Base-by-base conservation (phyloP, 345 rosid species). In the Eucalyptus paniculata region DNA sequence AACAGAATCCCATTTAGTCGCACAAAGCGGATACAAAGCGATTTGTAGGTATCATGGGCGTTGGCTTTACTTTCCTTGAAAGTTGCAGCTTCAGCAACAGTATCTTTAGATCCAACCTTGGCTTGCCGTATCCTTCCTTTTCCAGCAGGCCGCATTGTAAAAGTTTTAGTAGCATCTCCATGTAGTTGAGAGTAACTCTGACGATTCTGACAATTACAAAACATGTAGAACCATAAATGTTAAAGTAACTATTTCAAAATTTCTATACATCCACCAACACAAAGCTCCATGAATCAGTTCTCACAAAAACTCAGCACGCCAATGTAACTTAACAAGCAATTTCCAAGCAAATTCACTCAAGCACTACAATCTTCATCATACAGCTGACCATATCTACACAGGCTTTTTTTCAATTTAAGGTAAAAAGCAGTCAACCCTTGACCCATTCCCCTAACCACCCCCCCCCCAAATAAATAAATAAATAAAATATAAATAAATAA, bases 1-100 rank as follows among this genome's bases (percentile, higher is more conserved):
- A 98, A 98, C 44, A 98, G 96, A 93, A 98, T 95, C 88, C 99
- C 99, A 90, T 96, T 97, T 82, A 97, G 92, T 67, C 98, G 98
- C 86, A 97, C 97, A 95, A 98, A 96, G 42, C 96, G 93, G 87
- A 92, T 94, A 92, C 98, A 95, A 56, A 98, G 96, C 12, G 95
- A 91, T 92, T 93, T 98, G 67, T 88, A 90, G 83, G 89, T 91
- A 89, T 96, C 98, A 65, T 72, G 93, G 89, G 90, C 65, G 58
- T 86, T 91, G 23, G 95, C 89, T 67, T 87, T 89, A 91, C 77
- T 92, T 91, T 94, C 98, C 93, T 91, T 94, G 88, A 91, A 89
- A 92, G 91, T 87, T 88, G 80, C 91, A 87, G 92, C 89, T 90
- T 93, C 98, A 87, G 50, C 69, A 80, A 92, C 93, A 69, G 90